Base-by-base conservation (phyloP, 129 eudicot species). In the Solidago caesia region DNA sequence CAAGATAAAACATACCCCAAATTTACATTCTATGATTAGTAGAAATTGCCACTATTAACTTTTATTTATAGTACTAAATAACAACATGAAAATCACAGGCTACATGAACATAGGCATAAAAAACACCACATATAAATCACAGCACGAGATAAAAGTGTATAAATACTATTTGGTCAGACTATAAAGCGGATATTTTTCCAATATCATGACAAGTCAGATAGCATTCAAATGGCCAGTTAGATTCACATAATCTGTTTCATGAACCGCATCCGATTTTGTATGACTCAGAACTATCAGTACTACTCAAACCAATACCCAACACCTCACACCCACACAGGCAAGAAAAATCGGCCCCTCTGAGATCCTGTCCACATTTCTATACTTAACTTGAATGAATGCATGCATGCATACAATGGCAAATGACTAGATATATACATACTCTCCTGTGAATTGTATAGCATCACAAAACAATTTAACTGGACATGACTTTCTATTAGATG, bases 131-230 rank as follows among this genome's bases (percentile, higher is more conserved):
- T 33, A 33, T 1, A 33, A 33, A 33, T 33, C 2, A 33, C 39
- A 33, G 39, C 39, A 33, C 39, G 39, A 33, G 39, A 33, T 33
- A 33, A 33, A 21, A 33, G 2, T 33, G 39, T 33, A 33, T 33
- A 52, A 33, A 60, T 26, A 8, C 11, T 27, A 61, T 47, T 63
- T 64, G 63, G 52, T 75, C 64, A 49, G 44, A 48, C 58, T n/a
- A 68, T 13, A 49, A 58, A 68, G 47, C 12, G 57, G 41, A 15
- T n/a, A 5, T 10, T 11, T 25, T 68, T 13, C 49, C 70, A 46
- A 67, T 45, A 46, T 67, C 42, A 67, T 46, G 21, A 67, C 72
- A 46, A 45, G 8, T 45, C 13, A 64, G 58, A 68, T 46, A 68
- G 21, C 47, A 47, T 12, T 45, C 56, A 47, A 27, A 68, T 47